Base-by-base conservation (phyloP, 2,329 filamentous ascomycete species). In the Aspergillus flavus region DNA sequence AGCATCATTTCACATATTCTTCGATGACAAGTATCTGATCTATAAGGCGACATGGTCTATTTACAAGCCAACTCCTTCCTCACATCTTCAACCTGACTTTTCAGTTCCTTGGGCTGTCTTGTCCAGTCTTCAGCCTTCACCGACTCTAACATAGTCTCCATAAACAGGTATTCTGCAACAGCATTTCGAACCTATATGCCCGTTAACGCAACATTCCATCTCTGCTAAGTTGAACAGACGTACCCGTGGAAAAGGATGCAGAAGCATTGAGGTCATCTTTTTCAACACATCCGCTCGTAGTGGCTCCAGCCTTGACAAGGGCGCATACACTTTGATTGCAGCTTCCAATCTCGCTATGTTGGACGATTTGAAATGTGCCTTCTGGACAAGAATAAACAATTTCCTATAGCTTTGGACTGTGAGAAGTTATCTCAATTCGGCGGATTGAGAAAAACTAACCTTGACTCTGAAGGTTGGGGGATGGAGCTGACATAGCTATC, bases 311-410 rank as follows among this genome's bases (percentile, higher is more conserved):
- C 76, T 73, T 4, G 87, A 87, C 30, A 97, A 79, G 0, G 87
- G 88, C 3, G 89, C 86, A 77, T 97, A 98, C 14, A 95, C 86
- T 71, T 89, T 90, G 64, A 96, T 81, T 26, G 91, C 92, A 0
- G 92, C 91, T 73, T 92, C 87, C 1, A 98, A 83, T 76, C 95
- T 94, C 57, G 89, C 86, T 50, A 97, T 86, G 74, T 92, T 95
- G 23, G 90, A 88, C 1, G 90, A 91, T 78, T 94, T 94, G 81
- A 91, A 94, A 66, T 94, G 91, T 0, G 91, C 86, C 76, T 90
- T 93, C 72, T 96, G 92, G 4, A 90, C 86, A 41, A 88, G 82
- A 7, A 88, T 81, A 63, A 93, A 92, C 3, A 97, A 79, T 7
- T 77, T 82, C 64, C 87, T 86, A 73, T 85, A 86, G 61, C 83